phyloP scores from a whole-genome alignment of 2,329 filamentous ascomycete genomes.

The Penicillium sumatraense region DNA sequence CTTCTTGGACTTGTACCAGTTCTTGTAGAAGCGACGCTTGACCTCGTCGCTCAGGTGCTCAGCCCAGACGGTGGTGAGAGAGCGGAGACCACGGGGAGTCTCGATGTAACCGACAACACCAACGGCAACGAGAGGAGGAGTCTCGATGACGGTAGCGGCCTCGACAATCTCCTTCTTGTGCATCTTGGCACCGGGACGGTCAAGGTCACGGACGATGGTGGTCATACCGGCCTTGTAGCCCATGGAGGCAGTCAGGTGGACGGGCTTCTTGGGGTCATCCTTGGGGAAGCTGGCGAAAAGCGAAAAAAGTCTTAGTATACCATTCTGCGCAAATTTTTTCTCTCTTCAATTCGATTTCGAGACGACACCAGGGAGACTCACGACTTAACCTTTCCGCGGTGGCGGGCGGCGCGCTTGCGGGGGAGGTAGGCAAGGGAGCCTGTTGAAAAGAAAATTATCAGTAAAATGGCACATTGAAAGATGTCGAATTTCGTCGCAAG shows the following conservation, averaged over 20 bases:
- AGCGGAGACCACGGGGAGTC: slow-evolving; percentile 98
- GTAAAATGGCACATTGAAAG: slow-evolving; percentile 34
- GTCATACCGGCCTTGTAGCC: slow-evolving; percentile 99
- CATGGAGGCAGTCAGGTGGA: slow-evolving; percentile 97
- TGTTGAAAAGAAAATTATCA: slow-evolving; percentile 37
- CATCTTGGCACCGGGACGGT: slow-evolving; percentile 98
- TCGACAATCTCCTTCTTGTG: slow-evolving; percentile 99
- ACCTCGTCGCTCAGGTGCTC: slow-evolving; percentile 98
- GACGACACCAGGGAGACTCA: slow-evolving; percentile 55
- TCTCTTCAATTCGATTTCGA: slow-evolving; percentile 2
- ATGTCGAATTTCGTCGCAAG: slow-evolving; percentile 38
- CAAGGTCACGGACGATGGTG: slow-evolving; percentile 98
- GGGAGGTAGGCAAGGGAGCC: slow-evolving; percentile 82
- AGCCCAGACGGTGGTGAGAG: slow-evolving; percentile 99
- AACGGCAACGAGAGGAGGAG: slow-evolving; percentile 98
- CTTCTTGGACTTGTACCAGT: slow-evolving; percentile 99
- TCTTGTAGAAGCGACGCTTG: slow-evolving; percentile 99
- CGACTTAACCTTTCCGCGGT: slow-evolving; percentile 98
- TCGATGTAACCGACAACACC: slow-evolving; percentile 99
- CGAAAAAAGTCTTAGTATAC: slow-evolving; percentile 36
- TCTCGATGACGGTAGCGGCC: slow-evolving; percentile 86
- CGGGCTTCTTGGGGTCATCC: slow-evolving; percentile 99
- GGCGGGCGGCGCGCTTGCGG: slow-evolving; percentile 89
- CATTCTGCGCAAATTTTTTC: slow-evolving; percentile 18
- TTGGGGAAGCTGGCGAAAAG: slow-evolving; percentile 81